Evolutionary conservation across 106 monocot genomes (phyloP), one percentile per base, ranked within the genome.

Genomic region (Allium cepa): DNA sequence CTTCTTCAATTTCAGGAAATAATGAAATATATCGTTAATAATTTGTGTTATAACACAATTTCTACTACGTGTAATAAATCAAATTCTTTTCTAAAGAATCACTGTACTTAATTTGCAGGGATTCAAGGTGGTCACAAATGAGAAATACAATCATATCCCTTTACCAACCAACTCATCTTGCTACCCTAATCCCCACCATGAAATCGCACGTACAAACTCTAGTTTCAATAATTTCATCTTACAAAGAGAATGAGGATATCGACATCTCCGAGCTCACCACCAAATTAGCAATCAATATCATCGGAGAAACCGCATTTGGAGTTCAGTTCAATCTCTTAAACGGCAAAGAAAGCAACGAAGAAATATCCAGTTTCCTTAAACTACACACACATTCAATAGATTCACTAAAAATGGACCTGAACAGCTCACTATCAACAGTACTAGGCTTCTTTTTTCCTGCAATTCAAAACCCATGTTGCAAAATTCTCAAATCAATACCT

Each of bases 351-450:
- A 55, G 15, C 15, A 55, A 55, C 7, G 64, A 73, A 36, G 77
- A 84, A 0, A 65, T 79, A n/a, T 73, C 79, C 8, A 27, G 50
- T 47, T 89, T 93, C 57, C 74, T 93, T 13, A 77, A 77, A 65
- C 77, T 86, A 62, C 86, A 89, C 60, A 80, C 76, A 50, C 66
- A 75, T 61, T 77, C 88, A 18, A 81, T 86, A 17, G 77, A 77
- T 13, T 85, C 83, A 49, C 81, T 93, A 7, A 88, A 82, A 56
- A 83, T 93, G 93, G 93, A 85, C 64, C 75, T 89, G 49, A 79
- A 75, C 1, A 79, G 85, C 69, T 89, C 93, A 59, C 51, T 89
- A 45, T 93, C 93, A 49, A 88, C 78, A 50, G 49, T 84, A 22
- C 53, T 89, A 0, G 93, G 93, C 8, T 60, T 89, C 11, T 36